Evolutionary conservation across 352 stramenopile species (phyloP), one percentile per base, ranked within the genome.

Genomic region (Peronosclerospora sorghi): DNA sequence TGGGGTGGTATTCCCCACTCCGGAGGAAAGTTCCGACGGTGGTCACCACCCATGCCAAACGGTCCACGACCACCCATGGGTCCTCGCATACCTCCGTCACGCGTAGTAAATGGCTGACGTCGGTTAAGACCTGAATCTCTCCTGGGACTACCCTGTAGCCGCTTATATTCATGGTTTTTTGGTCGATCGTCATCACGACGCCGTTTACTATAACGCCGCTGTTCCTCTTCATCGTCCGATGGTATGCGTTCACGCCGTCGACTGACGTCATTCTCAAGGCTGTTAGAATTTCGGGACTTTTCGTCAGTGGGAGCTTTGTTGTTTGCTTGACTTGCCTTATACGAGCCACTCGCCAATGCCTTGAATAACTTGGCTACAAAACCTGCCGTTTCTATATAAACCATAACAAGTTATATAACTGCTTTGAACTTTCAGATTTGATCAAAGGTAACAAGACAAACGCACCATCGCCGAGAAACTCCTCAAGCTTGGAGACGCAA

Each of bases 381-480:
- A 12, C 58, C 68, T 6, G 41, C 28, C 24, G 80, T 92, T 48
- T 92, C 80, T 89, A 45, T 13, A 41, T 6, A 37, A 35, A 20
- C n/a, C 44, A 39, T 17, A 48, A 40, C 17, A 38, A 37, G 29
- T 27, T 26, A 45, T 24, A 23, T 27, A 7, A 34, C 14, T 36
- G 5, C 18, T 13, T 24, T 13, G 12, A 13, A 14, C 10, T 34
- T 8, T 10, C 10, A 20, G 19, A 21, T n/a, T 26, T 21, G 3
- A 29, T 21, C n/a, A 20, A 19, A 32, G 6, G n/a, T n/a, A 17
- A 19, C 7, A 18, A n/a, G 12, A n/a, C 13, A 28, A 28, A 67
- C 68, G 39, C 32, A 90, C 77, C 77, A 35, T 93, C 80, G 35
- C 77, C 80, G 7, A 93, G 70, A 38, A 93, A 93, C 44, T 93